Conservation (phyloP, 495 filamentous ascomycete species). For the Penicillium coprophilum region DNA sequence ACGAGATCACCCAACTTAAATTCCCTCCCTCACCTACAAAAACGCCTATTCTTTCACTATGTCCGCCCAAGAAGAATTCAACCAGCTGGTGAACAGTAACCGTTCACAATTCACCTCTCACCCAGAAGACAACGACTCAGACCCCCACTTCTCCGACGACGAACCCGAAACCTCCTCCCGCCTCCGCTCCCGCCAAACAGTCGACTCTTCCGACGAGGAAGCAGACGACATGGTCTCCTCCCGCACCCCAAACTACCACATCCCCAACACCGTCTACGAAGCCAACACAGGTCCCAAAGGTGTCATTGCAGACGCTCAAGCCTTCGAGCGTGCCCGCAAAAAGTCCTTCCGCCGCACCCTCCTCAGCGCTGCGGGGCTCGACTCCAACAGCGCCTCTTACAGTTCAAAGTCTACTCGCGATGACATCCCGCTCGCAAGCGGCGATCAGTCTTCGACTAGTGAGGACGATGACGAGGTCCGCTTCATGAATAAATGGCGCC, state of each 20-base stretch:
- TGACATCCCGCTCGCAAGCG: constrained; percentile 33
- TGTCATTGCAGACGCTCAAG: constrained; percentile 92
- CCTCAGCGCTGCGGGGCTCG: constrained; percentile 35
- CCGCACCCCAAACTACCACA: constrained; percentile 44
- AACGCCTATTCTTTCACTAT: constrained; percentile 46
- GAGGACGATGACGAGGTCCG: constrained; percentile 70
- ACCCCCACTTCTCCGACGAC: constrained; percentile 49
- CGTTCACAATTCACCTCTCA: constrained; percentile 49
- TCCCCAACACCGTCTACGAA: constrained; percentile 66
- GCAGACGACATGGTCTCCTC: constrained; percentile 44
- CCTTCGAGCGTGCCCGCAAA: constrained; percentile 81
- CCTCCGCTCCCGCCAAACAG: constrained; percentile 28
- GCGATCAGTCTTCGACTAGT: constrained; percentile 30
- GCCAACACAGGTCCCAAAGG: constrained; percentile 96
- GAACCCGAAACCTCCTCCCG: constrained; percentile 54
- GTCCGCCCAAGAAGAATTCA: constrained; percentile 81
- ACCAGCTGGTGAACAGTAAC: constrained; percentile 63
- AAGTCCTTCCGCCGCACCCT: constrained; percentile 56
- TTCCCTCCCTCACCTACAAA: constrained; percentile 11
- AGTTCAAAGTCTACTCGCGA: constrained; percentile 43
- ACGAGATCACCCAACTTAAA: constrained; percentile 15
- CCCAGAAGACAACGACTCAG: constrained; percentile 58
- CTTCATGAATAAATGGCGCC: constrained; percentile 82
- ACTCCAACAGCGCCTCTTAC: constrained; percentile 25
- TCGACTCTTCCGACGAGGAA: constrained; percentile 55